Conservation (phyloP, 495 filamentous ascomycete species). For the Hyaloscypha bicolor region DNA sequence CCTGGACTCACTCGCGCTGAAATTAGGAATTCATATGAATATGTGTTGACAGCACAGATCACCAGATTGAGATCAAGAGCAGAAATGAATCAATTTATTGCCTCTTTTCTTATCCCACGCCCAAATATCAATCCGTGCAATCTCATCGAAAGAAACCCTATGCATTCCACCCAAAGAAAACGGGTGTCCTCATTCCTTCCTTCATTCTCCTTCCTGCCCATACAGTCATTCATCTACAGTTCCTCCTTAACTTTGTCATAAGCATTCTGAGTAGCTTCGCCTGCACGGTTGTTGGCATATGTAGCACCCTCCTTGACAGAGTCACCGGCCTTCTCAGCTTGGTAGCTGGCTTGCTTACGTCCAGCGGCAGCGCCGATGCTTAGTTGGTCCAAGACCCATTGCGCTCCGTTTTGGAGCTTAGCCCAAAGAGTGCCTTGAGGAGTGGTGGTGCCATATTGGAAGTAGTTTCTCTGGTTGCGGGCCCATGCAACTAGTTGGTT, state of each 20-base stretch:
- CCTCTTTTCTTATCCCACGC: slow-evolving; percentile 3
- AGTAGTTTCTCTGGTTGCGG: slow-evolving; percentile 73
- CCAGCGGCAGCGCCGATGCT: slow-evolving; percentile 65
- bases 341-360: slow-evolving; percentile 52
- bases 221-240: slow-evolving; percentile 23
- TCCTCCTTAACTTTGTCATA: slow-evolving; percentile 34
- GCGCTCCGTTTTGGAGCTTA: slow-evolving; percentile 57
- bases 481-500: slow-evolving; percentile 68
- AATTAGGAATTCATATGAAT: neutral
- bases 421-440: slow-evolving; percentile 67
- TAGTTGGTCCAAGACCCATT: slow-evolving; percentile 47
- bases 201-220: neutral
- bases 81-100: slow-evolving; percentile 2
- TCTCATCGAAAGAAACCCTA: slow-evolving; percentile 2
- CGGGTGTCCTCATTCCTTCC: neutral
- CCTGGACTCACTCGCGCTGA: neutral
- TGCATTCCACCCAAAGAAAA: neutral
- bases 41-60: neutral
- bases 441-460: slow-evolving; percentile 72
- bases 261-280: slow-evolving; percentile 39
- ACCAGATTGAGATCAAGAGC: neutral
- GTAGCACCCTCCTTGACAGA: slow-evolving; percentile 33
- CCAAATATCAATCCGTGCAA: neutral
- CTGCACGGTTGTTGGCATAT: slow-evolving; percentile 34
- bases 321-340: slow-evolving; percentile 35